These are phyloP conservation scores for Aspergillus quadricinctus DNA, from an alignment of 2,329 filamentous ascomycete genomes.

Conservation along the genomic window DNA sequence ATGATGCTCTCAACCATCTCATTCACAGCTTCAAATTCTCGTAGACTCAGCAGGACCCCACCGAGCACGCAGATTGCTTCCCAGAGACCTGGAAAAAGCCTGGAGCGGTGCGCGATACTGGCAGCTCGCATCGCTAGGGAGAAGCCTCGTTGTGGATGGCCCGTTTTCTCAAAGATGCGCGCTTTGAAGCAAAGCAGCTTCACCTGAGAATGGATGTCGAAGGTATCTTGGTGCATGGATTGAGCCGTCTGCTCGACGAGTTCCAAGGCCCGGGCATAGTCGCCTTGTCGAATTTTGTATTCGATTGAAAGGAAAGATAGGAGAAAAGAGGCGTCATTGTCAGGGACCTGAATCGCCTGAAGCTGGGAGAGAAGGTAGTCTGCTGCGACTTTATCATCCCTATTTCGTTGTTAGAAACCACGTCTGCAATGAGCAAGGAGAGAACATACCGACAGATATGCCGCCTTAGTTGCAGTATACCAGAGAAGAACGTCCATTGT, in stretches of 20 bases:
- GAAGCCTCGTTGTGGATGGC: constrained; percentile 69
- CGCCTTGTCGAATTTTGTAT: constrained; percentile 50
- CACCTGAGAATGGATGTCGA: constrained; percentile 65
- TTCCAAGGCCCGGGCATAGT: constrained; percentile 51
- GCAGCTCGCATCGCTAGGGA: constrained; percentile 72
- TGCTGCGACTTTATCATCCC: constrained; percentile 55
- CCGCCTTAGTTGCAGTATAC: constrained; percentile 39
- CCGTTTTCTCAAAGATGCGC: constrained; percentile 62
- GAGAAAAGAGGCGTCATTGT: constrained; percentile 57
- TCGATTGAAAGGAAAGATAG: constrained; percentile 59
- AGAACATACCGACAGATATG: constrained; percentile 38
- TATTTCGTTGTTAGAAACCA: constrained; percentile 25
- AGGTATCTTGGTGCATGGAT: constrained; percentile 50
- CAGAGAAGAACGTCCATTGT: constrained; percentile 40
- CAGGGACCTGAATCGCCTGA: constrained; percentile 47
- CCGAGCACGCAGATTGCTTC: constrained; percentile 64
- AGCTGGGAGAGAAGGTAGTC: constrained; percentile 56
- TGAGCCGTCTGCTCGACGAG: constrained; percentile 51
- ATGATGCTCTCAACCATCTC: constrained; percentile 65
- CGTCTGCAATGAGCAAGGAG: neutral
- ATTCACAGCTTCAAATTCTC: constrained; percentile 65
- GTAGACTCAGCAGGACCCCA: constrained; percentile 63
- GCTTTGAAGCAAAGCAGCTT: constrained; percentile 70
- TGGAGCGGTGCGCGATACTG: constrained; percentile 65
- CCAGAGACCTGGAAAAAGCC: constrained; percentile 68